phyloP scores from a whole-genome alignment of 495 filamentous ascomycete species.

The Penicillium atrosanguineum region DNA sequence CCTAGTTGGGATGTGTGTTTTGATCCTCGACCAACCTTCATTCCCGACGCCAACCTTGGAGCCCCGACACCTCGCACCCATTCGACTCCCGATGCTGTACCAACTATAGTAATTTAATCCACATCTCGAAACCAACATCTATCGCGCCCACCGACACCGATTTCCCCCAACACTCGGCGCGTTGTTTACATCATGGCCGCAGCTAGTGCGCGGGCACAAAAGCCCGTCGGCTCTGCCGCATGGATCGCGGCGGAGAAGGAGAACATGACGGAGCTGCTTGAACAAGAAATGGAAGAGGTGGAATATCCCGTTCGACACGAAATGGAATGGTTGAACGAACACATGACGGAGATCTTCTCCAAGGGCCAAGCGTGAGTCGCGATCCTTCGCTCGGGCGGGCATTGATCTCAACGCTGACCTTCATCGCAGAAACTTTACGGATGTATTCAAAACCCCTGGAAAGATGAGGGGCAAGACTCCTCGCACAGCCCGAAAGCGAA shows the following conservation, averaged over 20 bases:
- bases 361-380: conserved; percentile 73
- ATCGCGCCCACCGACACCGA: background rate
- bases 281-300: conserved; percentile 83
- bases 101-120: background rate
- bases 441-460: conserved; percentile 94
- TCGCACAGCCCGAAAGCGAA: conserved; percentile 70
- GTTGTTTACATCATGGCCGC: conserved; percentile 52
- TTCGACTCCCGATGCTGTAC: conserved; percentile 9
- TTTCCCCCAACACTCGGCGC: conserved; percentile 11
- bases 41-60: conserved; percentile 10
- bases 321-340: conserved; percentile 93
- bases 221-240: conserved; percentile 60
- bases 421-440: conserved; percentile 69
- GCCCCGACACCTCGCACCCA: conserved; percentile 6
- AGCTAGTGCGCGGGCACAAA: conserved; percentile 44
- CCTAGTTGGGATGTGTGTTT: conserved; percentile 28
- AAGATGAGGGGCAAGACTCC: conserved; percentile 94
- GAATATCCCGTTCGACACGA: conserved; percentile 86
- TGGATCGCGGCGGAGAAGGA: conserved; percentile 69
- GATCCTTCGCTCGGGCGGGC: conserved; percentile 5
- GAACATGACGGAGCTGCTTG: conserved; percentile 58
- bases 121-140: background rate
- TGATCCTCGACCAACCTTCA: conserved; percentile 18
- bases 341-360: conserved; percentile 92
- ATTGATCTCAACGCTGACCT: conserved; percentile 32